Evolutionary conservation across 2,329 filamentous ascomycete genomes (phyloP).

Genomic region (Dactylellina drechsleri): DNA sequence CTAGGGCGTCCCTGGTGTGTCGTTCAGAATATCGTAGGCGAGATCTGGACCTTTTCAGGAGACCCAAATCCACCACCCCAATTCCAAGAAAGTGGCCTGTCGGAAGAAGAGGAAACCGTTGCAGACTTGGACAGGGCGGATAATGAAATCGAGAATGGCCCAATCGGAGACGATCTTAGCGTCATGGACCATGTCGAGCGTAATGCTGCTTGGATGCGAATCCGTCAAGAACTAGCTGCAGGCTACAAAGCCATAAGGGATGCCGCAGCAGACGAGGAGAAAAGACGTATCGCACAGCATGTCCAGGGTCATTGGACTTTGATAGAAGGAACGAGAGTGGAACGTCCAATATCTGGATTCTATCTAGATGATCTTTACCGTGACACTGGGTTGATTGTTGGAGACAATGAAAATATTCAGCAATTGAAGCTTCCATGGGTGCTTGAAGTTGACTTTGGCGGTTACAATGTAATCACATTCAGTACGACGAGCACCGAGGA

Average conservation of each 20-base stretch:
- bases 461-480: slow-evolving; percentile 45
- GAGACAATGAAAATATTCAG: slow-evolving; percentile 48
- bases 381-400: slow-evolving; percentile 46
- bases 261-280: slow-evolving; percentile 26
- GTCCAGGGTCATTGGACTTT: slow-evolving; percentile 53
- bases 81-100: slow-evolving; percentile 27
- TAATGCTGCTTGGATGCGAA: slow-evolving; percentile 35
- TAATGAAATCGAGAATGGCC: slow-evolving; percentile 42
- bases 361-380: slow-evolving; percentile 50
- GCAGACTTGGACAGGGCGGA: slow-evolving; percentile 42
- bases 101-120: slow-evolving; percentile 43
- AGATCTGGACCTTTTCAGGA: slow-evolving; percentile 53
- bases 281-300: slow-evolving; percentile 31
- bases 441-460: slow-evolving; percentile 47
- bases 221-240: slow-evolving; percentile 35
- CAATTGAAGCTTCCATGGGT: slow-evolving; percentile 45
- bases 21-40: slow-evolving; percentile 51
- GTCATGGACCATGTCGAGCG: slow-evolving; percentile 49
- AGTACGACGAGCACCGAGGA: slow-evolving; percentile 45
- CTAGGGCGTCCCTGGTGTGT: slow-evolving; percentile 46
- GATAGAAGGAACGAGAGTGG: slow-evolving; percentile 49
- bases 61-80: slow-evolving; percentile 38
- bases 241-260: slow-evolving; percentile 36
- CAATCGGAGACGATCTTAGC: slow-evolving; percentile 48
- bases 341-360: slow-evolving; percentile 50